Conservation (phyloP, 352 stramenopile species). For the Phytophthora constricta region DNA sequence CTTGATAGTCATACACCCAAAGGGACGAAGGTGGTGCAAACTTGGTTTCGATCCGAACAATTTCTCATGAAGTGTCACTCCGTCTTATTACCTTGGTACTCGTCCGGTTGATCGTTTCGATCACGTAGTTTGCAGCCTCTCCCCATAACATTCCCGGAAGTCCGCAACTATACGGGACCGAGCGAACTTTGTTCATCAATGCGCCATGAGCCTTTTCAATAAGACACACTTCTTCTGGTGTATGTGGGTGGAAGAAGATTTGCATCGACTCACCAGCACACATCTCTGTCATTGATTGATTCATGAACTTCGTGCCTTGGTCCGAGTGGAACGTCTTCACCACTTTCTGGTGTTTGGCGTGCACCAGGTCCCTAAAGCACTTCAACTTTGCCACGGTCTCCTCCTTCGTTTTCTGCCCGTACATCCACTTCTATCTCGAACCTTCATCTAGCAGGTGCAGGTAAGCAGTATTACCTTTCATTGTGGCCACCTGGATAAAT, state of each 20-base stretch:
- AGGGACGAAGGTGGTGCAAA: conserved; percentile 5
- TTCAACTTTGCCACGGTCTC: conserved; percentile 4
- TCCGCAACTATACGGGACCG: conserved; percentile 9
- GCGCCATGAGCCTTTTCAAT: conserved; percentile 5
- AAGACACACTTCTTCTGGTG: conserved; percentile 13
- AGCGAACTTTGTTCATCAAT: conserved; percentile 11
- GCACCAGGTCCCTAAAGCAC: neutral
- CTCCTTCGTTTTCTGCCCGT: conserved; percentile 16
- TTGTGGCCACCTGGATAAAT: neutral
- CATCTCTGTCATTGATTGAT: neutral
- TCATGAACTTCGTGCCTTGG: conserved; percentile 5
- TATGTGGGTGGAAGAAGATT: conserved; percentile 20
- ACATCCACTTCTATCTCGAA: conserved; percentile 17
- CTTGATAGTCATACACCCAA: conserved; percentile 13
- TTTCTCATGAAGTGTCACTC: conserved; percentile 14
- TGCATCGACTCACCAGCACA: conserved; percentile 13
- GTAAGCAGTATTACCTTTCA: conserved; percentile 10
- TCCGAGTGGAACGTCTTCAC: conserved; percentile 10
- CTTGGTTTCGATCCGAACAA: conserved; percentile 12
- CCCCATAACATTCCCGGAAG: conserved; percentile 10
- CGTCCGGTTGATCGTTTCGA: conserved; percentile 7
- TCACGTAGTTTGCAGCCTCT: conserved; percentile 12
- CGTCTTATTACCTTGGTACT: conserved; percentile 13
- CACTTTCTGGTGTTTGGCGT: neutral
- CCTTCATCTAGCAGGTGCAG: conserved; percentile 18